Evolutionary conservation across 176 grass and related monocot genomes (phyloP).

Genomic region (Leersia perrieri): DNA sequence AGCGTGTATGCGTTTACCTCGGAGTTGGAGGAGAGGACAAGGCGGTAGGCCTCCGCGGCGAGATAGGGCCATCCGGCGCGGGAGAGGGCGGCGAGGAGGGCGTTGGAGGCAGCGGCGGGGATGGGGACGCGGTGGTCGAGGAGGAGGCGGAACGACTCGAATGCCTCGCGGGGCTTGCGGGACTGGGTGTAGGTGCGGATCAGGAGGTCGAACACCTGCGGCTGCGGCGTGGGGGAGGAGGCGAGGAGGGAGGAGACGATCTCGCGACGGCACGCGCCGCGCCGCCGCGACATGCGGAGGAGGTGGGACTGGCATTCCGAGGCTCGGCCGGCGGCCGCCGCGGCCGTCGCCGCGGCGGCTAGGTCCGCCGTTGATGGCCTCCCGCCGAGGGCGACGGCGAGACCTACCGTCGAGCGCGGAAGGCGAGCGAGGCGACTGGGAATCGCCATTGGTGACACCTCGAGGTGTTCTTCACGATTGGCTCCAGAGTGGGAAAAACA

Average conservation of each 20-base stretch:
- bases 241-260: constrained; percentile 50
- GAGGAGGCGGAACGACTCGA: constrained; percentile 71
- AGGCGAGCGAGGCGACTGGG: not conserved
- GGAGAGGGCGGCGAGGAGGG: constrained; percentile 77
- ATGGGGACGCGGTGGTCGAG: constrained; percentile 43
- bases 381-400: not conserved
- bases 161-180: constrained; percentile 78
- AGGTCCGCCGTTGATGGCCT: constrained; percentile 50
- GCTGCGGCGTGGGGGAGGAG: constrained; percentile 26
- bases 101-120: constrained; percentile 60
- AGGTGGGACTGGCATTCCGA: constrained; percentile 77
- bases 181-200: constrained; percentile 94
- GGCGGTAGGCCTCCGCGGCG: constrained; percentile 59
- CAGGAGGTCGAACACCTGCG: constrained; percentile 79
- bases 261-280: constrained; percentile 54
- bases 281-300: constrained; percentile 81
- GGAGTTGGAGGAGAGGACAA: constrained; percentile 45
- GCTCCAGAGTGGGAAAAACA: too few species aligned
- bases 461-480: too few species aligned
- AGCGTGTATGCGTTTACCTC: constrained; percentile 79
- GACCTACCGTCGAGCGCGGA: not conserved
- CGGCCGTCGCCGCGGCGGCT: constrained; percentile 48
- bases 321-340: constrained; percentile 40
- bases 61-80: constrained; percentile 67
- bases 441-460: constrained; percentile 35